Percentiles rank a stretch among this genome's conserved stretches.
Evolutionary conservation across 169 alveolate genomes (phyloP).

Genomic region (Eimeria maxima): DNA sequence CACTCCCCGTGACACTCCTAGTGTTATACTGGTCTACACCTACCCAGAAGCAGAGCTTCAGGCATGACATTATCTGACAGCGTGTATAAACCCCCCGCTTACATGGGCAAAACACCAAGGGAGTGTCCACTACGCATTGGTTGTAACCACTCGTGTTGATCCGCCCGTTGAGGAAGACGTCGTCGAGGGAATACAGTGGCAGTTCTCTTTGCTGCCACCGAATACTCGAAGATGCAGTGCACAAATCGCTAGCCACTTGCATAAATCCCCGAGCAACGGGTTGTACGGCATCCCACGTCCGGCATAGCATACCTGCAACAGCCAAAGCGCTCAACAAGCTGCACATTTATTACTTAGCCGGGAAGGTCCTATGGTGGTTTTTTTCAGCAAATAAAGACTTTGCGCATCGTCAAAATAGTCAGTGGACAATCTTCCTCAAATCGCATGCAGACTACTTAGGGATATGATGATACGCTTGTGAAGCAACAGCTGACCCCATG

Average conservation of each 20-base stretch:
- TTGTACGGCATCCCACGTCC: constrained; percentile 34
- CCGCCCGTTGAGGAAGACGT: constrained; percentile 1
- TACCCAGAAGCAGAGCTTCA: background rate
- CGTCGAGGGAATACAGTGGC: constrained; percentile 58
- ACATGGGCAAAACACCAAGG: constrained; percentile 68
- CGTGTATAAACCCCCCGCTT: background rate
- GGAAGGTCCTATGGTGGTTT: background rate
- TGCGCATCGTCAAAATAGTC: background rate
- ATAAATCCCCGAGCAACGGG: constrained; percentile 73
- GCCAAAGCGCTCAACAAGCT: background rate
- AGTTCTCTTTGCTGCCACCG: constrained; percentile 59
- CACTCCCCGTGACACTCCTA: background rate
- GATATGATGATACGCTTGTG: background rate
- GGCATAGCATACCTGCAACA: constrained; percentile 44
- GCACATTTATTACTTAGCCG: background rate
- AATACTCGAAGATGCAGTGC: constrained; percentile 31
- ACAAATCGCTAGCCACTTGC: constrained; percentile 53
- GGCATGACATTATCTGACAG: background rate
- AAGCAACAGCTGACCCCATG: constrained; percentile 55
- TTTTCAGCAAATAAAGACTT: background rate
- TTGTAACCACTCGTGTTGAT: constrained; percentile 29
- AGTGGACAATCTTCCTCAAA: background rate
- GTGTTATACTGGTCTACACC: background rate
- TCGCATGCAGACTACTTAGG: background rate
- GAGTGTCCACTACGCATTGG: constrained; percentile 52